Evolutionary conservation across 768 basidiomycete species (phyloP), one percentile per base, ranked within the genome.

Genomic region (Amanita exitialis): DNA sequence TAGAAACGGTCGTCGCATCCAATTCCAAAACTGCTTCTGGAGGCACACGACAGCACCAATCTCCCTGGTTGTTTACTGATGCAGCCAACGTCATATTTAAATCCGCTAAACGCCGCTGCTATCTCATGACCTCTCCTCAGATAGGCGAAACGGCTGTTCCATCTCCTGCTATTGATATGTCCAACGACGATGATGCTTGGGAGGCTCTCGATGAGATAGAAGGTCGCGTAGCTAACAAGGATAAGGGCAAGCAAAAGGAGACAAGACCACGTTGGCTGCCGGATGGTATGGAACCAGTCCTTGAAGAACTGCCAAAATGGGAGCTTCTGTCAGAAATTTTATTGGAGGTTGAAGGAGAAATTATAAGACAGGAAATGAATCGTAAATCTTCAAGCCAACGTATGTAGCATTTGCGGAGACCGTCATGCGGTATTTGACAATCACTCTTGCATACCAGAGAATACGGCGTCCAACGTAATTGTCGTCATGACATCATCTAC

Each of bases 221-320:
- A 48, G 77, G 74, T 44, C 60, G 44, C 27, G 9, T n/a, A 4
- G 5, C 44, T 18, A 37, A 56, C 57, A 4, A 59, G 57, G 39
- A 60, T 60, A 43, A 52, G 56, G 47, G 58, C 63, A 23, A 56
- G 58, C 47, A 59, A 64, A 20, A 56, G 58, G 34, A 67, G 9
- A 28, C 30, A 25, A 51, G 74, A 30, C 73, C 76, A 3, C 60
- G 64, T 20, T 89, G 90, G 84, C 61, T 91, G 18, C 88, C 92
- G 0, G 72, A 78, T 8, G 83, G 81, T 1, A 81, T 94, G 64
- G 81, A 90, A 41, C 89, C 91, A 0, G 79, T 93, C 0, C 71
- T 97, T 20, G 96, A 98, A 66, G 96, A 98, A 61, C 76, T 89
- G 39, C 94, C 94, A 0, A 99, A 99, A 63, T 98, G 96, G 95